A percentile compares a stretch with the other conserved stretches of the same genome.
Conservation (phyloP, 129 eudicot species). For the Chrysanthemum makinoi region DNA sequence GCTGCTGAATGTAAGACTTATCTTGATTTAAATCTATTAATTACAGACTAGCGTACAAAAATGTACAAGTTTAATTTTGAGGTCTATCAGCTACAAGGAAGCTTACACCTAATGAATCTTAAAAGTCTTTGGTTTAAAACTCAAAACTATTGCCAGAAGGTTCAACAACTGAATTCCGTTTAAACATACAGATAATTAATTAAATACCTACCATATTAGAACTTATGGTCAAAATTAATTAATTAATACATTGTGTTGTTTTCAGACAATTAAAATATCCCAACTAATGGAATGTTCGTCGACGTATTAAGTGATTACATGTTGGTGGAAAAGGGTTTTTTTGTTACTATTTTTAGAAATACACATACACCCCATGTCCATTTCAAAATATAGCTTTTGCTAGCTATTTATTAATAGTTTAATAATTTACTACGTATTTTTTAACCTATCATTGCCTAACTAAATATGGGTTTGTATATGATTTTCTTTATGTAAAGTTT, state of each 20-base stretch:
- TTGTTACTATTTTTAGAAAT: conserved; percentile 27
- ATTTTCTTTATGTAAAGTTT: background rate
- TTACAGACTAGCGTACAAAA: too few relatives aligned
- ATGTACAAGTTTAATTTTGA: too few relatives aligned
- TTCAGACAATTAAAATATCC: conserved; percentile 7
- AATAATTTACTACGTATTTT: background rate
- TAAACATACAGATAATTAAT: too few relatives aligned
- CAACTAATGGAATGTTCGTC: conserved; percentile 25
- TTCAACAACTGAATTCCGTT: too few relatives aligned
- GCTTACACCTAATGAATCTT: too few relatives aligned
- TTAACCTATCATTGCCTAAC: background rate
- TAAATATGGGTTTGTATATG: conserved; percentile 13
- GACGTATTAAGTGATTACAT: conserved; percentile 28
- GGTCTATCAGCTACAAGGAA: too few relatives aligned
- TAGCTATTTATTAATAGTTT: conserved; percentile 21
- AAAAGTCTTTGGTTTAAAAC: too few relatives aligned
- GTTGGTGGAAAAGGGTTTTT: conserved; percentile 22
- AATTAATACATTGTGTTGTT: conserved; percentile 2
- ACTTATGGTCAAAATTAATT: background rate
- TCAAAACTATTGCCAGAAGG: too few relatives aligned
- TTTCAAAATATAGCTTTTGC: conserved; percentile 3
- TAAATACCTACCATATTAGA: background rate
- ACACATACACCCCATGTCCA: conserved; percentile 22
- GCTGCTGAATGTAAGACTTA: too few relatives aligned
- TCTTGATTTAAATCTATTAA: too few relatives aligned